phyloP scores from a whole-genome alignment of 106 monocot species.

The Alisma plantagoaquatica region DNA sequence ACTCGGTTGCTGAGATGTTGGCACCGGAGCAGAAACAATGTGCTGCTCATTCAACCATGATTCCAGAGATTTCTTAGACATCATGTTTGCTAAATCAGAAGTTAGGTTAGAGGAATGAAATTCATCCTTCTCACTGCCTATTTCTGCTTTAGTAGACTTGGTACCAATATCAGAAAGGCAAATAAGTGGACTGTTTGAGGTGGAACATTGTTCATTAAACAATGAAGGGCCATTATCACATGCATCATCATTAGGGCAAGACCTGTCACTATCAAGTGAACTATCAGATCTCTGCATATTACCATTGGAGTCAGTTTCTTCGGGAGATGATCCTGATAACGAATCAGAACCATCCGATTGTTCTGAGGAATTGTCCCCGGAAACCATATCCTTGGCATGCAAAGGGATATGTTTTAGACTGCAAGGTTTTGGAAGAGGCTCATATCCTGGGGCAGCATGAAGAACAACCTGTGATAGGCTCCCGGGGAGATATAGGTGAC shows the following conservation, averaged over 20 bases:
- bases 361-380: slow-evolving; percentile 8
- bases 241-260: slow-evolving; percentile 12
- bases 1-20: slow-evolving; percentile 12
- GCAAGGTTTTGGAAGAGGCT: slow-evolving; percentile 75
- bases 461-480: slow-evolving; percentile 86
- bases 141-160: slow-evolving; percentile 16
- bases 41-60: slow-evolving; percentile 81
- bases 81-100: slow-evolving; percentile 55
- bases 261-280: slow-evolving; percentile 28
- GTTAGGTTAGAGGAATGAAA: slow-evolving; percentile 15
- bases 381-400: slow-evolving; percentile 11
- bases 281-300: slow-evolving; percentile 37
- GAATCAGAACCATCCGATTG: slow-evolving; percentile 23
- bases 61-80: slow-evolving; percentile 72
- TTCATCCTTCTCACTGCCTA: slow-evolving; percentile 7
- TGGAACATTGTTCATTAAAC: slow-evolving; percentile 14
- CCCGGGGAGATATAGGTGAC: slow-evolving; percentile 80
- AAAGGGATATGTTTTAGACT: slow-evolving; percentile 29
- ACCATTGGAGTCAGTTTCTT: slow-evolving; percentile 48
- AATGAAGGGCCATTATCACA: slow-evolving; percentile 10
- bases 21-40: slow-evolving; percentile 11
- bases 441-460: slow-evolving; percentile 93
- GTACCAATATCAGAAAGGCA: slow-evolving; percentile 28
- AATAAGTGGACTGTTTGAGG: slow-evolving; percentile 16
- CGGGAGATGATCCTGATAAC: slow-evolving; percentile 43